Base-by-base conservation (phyloP, 352 stramenopile species). In the Phytophthora melonis region DNA sequence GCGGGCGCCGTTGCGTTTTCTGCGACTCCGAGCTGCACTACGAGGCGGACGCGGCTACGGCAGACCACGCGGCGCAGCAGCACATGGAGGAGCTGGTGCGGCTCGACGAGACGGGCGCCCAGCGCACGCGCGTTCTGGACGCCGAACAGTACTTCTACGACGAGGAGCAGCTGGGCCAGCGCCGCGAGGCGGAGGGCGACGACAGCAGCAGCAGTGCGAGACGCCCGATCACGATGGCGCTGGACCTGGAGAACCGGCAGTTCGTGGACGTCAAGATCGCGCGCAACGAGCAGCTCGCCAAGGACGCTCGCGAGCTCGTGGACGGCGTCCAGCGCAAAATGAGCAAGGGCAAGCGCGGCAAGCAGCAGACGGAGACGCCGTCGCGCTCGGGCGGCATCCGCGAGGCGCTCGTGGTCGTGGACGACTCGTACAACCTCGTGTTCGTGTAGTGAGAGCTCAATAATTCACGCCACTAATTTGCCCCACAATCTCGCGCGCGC, bases 21-120 rank as follows among this genome's bases (percentile, higher is more conserved):
- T 94, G 87, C 59, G 77, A 80, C 23, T 68, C 74, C 3, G 82
- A 91, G 64, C 71, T 94, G 32, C 79, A 61, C 18, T 94, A 94
- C 60, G 83, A 81, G 50, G 75, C 78, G 7, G 70, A 82, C 19
- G 66, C 71, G n/a, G 61, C 5, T 34, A 72, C 66, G 11, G 68
- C 82, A 32, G 81, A 86, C 53, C 58, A 49, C 25, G 66, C 66
- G 2, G 83, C 80, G 11, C 81, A 84, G 57, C 66, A 78, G 41
- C 79, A 90, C 58, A 87, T 92, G 81, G 77, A 89, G 75, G 77
- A 80, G 58, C 83, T 88, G 18, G 79, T 92, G 36, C 68, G 57
- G 13, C 77, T 87, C 19, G 81, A 90, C 60, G 74, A 87, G 60
- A 83, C 73, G 57, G 75, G 75, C 23, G 77, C 70, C 13, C 62